phyloP scores from a whole-genome alignment of 2,329 filamentous ascomycete species.

The Ceratocystis smalleyi region DNA sequence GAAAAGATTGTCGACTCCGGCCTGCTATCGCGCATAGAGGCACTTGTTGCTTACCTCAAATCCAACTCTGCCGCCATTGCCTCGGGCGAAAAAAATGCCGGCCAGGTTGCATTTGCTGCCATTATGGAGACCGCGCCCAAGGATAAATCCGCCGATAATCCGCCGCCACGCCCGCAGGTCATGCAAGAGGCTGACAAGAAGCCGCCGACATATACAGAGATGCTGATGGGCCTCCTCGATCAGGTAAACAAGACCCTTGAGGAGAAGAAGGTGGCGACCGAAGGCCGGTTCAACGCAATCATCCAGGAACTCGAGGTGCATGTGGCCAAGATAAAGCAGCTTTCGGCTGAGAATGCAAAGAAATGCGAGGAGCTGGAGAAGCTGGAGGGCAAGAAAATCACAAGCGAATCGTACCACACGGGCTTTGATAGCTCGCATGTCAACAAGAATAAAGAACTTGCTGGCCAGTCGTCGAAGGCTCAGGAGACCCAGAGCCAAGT shows the following conservation, averaged over 20 bases:
- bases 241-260: constrained; percentile 77
- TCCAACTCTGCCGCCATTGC: constrained; percentile 46
- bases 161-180: constrained; percentile 59
- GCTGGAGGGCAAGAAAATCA: constrained; percentile 79
- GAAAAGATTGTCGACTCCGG: constrained; percentile 88
- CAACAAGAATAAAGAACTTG: constrained; percentile 39
- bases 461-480: constrained; percentile 35
- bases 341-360: constrained; percentile 58
- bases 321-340: constrained; percentile 55
- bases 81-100: constrained; percentile 44
- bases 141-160: constrained; percentile 57
- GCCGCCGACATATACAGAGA: constrained; percentile 78
- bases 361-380: constrained; percentile 72
- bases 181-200: constrained; percentile 60
- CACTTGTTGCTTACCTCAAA: constrained; percentile 58
- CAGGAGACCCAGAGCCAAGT: constrained; percentile 8
- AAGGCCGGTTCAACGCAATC: constrained; percentile 58
- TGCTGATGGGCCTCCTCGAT: constrained; percentile 94
- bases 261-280: constrained; percentile 49
- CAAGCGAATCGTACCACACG: constrained; percentile 73
- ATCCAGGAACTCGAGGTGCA: constrained; percentile 64
- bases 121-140: constrained; percentile 63
- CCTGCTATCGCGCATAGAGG: constrained; percentile 67
- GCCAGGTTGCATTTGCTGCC: constrained; percentile 74
- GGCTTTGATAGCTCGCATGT: constrained; percentile 84